Base-by-base conservation (phyloP, 2,329 filamentous ascomycete genomes). In the Acrocalymma vagum region DNA sequence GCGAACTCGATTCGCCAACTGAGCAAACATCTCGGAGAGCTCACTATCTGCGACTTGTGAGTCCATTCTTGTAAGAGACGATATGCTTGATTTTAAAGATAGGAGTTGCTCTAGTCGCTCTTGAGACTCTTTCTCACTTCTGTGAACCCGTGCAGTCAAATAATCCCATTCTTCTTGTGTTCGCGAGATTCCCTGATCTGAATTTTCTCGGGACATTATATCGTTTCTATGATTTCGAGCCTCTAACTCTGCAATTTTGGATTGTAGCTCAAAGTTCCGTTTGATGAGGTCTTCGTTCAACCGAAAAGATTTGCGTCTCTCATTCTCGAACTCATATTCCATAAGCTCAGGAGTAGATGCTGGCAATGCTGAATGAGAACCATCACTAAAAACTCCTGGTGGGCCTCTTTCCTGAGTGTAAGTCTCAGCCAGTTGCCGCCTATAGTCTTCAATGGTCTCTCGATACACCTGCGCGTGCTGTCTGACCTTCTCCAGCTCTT, bases 21-120 rank as follows among this genome's bases (percentile, higher is more conserved):
- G 76, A 33, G 78, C 74, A 74, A 87, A 81, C 8, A 77, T 75
- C 34, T 86, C 81, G 2, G 75, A 79, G 60, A 90, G 80, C 9
- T 83, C 81, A 64, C 86, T 83, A 57, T 90, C 87, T 47, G 83
- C 84, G 29, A 74, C 67, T 47, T 85, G 81, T 15, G 80, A 80
- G 20, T 83, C 82, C 33, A 78, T 75, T 21, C 84, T 74, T 8
- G 85, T 87, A 48, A 81, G 82, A 15, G 78, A 81, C 56, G 86
- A 87, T 42, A 90, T 85, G 73, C 82, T 88, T 54, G 84, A 83
- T 74, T 90, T 90, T 44, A 90, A 72, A 2, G 84, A 85, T 8
- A 81, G 69, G 0, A 89, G 78, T 66, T 89, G 86, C 3, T 74
- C 73, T 37, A 79, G 70, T 45, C 87, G 67, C 32, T 73, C 71